A percentile compares a stretch with the other conserved stretches of the same genome.
phyloP scores from a whole-genome alignment of 306 rosid genomes.

The Cucurbita ficifolia region DNA sequence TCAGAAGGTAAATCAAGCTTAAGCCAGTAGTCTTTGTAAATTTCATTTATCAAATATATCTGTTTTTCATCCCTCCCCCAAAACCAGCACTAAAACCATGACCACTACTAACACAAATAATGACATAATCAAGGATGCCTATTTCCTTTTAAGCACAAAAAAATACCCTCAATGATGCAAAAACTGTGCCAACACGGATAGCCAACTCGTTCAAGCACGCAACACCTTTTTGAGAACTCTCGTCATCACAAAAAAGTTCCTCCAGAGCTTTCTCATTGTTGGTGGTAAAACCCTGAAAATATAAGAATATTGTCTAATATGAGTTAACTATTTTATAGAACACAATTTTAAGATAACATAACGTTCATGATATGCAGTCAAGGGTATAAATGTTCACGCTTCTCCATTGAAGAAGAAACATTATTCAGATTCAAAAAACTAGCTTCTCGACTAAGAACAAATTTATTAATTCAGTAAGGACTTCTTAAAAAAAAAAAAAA shows the following conservation, averaged over 20 bases:
- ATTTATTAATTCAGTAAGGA: not conserved
- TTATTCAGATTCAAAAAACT: not conserved
- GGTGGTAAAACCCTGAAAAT: slow-evolving; percentile 69
- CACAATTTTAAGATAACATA: not conserved
- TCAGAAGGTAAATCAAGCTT: not conserved
- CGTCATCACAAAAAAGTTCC: slow-evolving; percentile 81
- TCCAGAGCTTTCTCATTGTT: slow-evolving; percentile 81
- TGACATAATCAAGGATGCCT: not conserved
- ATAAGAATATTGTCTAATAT: slow-evolving; percentile 5
- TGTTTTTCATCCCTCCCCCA: not conserved
- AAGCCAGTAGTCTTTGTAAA: not conserved
- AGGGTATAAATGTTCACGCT: not conserved
- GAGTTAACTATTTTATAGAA: not conserved
- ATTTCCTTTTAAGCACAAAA: not conserved
- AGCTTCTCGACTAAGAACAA: not conserved
- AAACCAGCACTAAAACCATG: not conserved
- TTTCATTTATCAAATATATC: not conserved
- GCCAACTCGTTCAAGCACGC: slow-evolving; percentile 75
- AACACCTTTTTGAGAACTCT: slow-evolving; percentile 47
- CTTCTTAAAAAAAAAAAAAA: too few species aligned
- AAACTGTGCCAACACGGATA: slow-evolving; percentile 74
- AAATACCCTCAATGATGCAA: slow-evolving; percentile 81
- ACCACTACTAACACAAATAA: not conserved
- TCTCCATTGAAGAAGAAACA: not conserved
- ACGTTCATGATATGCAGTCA: not conserved